Conservation (phyloP, 306 rosid genomes). For the Quercus cerris region DNA sequence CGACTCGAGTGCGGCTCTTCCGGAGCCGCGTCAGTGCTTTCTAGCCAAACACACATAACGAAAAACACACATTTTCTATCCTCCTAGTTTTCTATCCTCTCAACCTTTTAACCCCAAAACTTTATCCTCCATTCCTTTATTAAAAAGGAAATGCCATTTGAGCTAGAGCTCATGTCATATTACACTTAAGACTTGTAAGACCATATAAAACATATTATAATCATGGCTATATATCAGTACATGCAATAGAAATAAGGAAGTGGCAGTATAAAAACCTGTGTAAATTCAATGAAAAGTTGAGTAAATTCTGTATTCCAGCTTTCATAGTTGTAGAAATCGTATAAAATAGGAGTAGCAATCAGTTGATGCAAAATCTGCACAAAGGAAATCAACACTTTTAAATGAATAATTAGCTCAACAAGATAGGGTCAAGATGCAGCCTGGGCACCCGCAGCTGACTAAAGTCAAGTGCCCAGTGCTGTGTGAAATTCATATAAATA, state of each 20-base stretch:
- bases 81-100: too few species aligned
- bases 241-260: not conserved
- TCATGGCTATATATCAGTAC: not conserved
- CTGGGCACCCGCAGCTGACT: not conserved
- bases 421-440: not conserved
- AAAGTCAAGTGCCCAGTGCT: not conserved
- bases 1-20: too few species aligned
- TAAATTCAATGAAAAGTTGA: conserved; percentile 51
- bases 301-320: conserved; percentile 39
- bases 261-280: conserved; percentile 32
- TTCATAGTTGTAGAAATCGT: conserved; percentile 55
- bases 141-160: too few species aligned
- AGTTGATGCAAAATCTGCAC: conserved; percentile 53
- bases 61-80: too few species aligned
- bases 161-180: too few species aligned
- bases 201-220: not conserved
- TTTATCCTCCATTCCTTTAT: too few species aligned
- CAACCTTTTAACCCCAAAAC: too few species aligned
- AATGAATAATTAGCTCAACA: not conserved
- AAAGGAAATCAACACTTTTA: not conserved
- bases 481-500: too few species aligned
- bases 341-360: conserved; percentile 44
- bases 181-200: not conserved
- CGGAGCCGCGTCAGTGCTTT: too few species aligned
- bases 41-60: too few species aligned